Evolutionary conservation across 345 rosid species (phyloP).

Genomic region (Arabidopsis suecica): DNA sequence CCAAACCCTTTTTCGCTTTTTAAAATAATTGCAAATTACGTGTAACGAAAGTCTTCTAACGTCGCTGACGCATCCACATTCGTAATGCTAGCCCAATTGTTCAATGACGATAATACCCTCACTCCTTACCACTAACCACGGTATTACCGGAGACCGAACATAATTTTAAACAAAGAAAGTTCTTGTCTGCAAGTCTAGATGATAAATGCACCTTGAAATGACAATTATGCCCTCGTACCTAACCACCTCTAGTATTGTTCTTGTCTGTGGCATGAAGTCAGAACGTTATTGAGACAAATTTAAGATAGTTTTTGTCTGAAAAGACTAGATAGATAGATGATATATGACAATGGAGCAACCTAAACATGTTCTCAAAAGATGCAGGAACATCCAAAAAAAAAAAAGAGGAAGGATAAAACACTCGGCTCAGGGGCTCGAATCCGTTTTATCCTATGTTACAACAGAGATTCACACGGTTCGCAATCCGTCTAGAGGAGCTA

Average conservation of each 20-base stretch:
- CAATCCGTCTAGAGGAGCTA: slow-evolving; percentile 31
- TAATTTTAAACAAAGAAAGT: neutral
- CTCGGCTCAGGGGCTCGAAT: slow-evolving; percentile 15
- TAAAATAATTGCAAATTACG: slow-evolving; percentile 22
- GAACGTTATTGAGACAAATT: slow-evolving; percentile 6
- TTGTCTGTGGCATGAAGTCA: too few relatives aligned
- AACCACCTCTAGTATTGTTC: neutral
- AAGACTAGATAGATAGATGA: slow-evolving; percentile 32
- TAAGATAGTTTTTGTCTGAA: neutral
- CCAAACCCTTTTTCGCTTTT: slow-evolving; percentile 6
- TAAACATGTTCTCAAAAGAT: slow-evolving; percentile 32
- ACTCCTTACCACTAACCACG: neutral
- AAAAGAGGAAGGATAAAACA: neutral
- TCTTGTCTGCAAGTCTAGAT: neutral
- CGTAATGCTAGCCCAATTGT: slow-evolving; percentile 12
- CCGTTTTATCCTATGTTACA: slow-evolving; percentile 35
- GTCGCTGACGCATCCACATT: slow-evolving; percentile 38
- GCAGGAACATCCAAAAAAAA: neutral
- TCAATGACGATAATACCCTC: slow-evolving; percentile 34
- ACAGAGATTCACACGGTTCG: slow-evolving; percentile 32
- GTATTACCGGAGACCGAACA: slow-evolving; percentile 1
- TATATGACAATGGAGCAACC: slow-evolving; percentile 44
- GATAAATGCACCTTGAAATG: neutral
- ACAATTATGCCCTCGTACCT: slow-evolving; percentile 21
- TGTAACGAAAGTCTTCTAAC: slow-evolving; percentile 40